Evolutionary conservation across 768 basidiomycete species (phyloP).

Genomic region (Kwoniella sp.): DNA sequence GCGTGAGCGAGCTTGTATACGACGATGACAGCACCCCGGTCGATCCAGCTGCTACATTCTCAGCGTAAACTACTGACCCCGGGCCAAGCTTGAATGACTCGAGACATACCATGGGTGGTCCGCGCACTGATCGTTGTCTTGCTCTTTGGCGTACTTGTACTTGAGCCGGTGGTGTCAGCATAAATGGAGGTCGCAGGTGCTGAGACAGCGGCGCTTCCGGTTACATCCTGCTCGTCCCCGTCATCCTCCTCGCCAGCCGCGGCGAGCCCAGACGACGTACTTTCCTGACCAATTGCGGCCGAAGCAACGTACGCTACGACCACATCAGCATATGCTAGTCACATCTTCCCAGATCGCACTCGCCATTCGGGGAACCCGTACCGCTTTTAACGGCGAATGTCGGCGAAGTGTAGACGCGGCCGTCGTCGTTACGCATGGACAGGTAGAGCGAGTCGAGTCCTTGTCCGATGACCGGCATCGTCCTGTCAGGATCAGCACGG

Average conservation of each 20-base stretch:
- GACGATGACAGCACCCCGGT: neutral
- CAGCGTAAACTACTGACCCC: too few species aligned
- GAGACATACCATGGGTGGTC: neutral
- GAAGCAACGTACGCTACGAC: constrained; percentile 8
- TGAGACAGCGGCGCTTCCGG: too few species aligned
- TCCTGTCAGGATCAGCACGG: neutral
- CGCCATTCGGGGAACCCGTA: constrained; percentile 11
- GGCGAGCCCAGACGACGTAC: too few species aligned
- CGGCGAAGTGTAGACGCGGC: constrained; percentile 5
- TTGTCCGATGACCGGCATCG: constrained; percentile 15
- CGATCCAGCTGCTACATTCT: neutral
- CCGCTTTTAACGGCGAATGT: constrained; percentile 2
- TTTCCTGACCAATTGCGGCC: neutral
- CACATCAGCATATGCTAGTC: neutral
- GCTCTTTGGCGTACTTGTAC: too few species aligned
- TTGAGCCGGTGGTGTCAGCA: too few species aligned
- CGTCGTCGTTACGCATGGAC: constrained; percentile 8
- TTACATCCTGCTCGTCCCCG: too few species aligned
- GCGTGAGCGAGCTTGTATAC: neutral
- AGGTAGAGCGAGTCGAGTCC: constrained; percentile 6
- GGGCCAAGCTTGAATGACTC: too few species aligned
- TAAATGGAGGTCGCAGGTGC: too few species aligned
- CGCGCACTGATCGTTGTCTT: neutral
- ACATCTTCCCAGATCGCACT: neutral
- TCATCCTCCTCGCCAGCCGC: too few species aligned